phyloP scores from a whole-genome alignment of 139 green algal genomes.

The Zygnema circumcarinatum region DNA sequence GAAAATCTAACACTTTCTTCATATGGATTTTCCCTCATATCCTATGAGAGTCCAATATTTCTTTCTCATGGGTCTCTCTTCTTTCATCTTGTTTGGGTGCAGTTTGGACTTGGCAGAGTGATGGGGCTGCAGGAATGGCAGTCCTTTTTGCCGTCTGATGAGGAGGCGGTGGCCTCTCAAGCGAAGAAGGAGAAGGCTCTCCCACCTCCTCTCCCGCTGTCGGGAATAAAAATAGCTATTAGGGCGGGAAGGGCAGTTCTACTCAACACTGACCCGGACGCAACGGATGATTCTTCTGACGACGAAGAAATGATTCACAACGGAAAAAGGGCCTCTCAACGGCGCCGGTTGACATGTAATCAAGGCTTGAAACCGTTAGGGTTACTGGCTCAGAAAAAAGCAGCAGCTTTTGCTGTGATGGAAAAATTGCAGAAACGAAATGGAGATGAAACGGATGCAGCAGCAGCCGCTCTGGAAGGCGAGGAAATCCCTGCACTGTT shows the following conservation, averaged over 20 bases:
- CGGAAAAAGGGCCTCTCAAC: neutral
- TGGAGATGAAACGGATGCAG: neutral
- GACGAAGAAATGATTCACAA: neutral
- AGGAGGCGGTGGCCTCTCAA: neutral
- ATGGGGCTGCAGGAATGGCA: neutral
- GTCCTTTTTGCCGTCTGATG: neutral
- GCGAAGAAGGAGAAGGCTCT: too few relatives aligned
- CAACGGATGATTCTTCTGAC: constrained; percentile 19
- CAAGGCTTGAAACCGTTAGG: too few relatives aligned
- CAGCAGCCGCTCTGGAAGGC: neutral
- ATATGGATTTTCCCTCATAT: too few relatives aligned
- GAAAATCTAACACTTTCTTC: too few relatives aligned
- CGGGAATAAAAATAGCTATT: neutral
- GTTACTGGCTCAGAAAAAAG: neutral
- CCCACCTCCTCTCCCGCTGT: neutral
- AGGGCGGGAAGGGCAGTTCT: neutral
- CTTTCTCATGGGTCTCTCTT: too few relatives aligned
- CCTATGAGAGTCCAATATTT: too few relatives aligned
- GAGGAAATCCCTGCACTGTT: neutral
- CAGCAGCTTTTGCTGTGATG: neutral
- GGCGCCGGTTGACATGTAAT: neutral
- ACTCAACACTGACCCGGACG: constrained; percentile 15
- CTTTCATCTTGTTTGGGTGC: neutral
- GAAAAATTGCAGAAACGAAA: neutral
- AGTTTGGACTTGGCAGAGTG: neutral